A percentile compares a stretch with the other conserved stretches of the same genome.
Evolutionary conservation across 2,329 filamentous ascomycete species (phyloP).

Genomic region (Paraconiothyrium brasiliense): DNA sequence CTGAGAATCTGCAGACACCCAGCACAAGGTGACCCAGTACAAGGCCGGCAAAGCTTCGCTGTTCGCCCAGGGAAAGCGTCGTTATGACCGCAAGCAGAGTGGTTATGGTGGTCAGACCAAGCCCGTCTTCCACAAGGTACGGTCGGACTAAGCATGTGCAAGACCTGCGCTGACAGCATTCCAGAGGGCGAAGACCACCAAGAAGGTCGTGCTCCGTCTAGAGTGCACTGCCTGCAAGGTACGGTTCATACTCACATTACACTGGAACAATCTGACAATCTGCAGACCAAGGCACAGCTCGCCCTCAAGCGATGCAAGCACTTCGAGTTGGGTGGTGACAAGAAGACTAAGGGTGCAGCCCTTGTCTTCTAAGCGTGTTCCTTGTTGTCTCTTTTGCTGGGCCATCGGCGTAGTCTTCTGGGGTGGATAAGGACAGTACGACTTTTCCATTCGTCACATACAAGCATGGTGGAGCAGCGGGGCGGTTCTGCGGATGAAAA

Average conservation of each 20-base stretch:
- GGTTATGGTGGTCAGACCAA: constrained; percentile 99
- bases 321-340: constrained; percentile 99
- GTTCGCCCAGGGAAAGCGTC: constrained; percentile 98
- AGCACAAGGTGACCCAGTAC: constrained; percentile 96
- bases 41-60: constrained; percentile 96
- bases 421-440: constrained; percentile 45
- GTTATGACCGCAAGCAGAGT: constrained; percentile 90
- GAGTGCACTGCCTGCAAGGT: constrained; percentile 95
- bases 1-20: constrained; percentile 60
- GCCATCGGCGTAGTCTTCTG: constrained; percentile 51
- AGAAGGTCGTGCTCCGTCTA: constrained; percentile 99
- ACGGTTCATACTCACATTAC: constrained; percentile 13
- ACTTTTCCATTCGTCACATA: constrained; percentile 46
- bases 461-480: constrained; percentile 40
- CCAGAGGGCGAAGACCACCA: constrained; percentile 99
- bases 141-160: not conserved
- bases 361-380: constrained; percentile 91
- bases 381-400: constrained; percentile 52
- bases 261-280: constrained; percentile 24
- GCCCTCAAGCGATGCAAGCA: constrained; percentile 99
- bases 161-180: constrained; percentile 25
- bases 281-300: constrained; percentile 88
- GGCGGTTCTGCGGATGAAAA: constrained; percentile 43
- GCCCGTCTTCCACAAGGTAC: constrained; percentile 92
- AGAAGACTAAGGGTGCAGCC: constrained; percentile 99